A percentile compares a stretch with the other conserved stretches of the same genome.
Conservation (phyloP, 192 early-diverging fungal species). For the Umbelopsis vinacea region DNA sequence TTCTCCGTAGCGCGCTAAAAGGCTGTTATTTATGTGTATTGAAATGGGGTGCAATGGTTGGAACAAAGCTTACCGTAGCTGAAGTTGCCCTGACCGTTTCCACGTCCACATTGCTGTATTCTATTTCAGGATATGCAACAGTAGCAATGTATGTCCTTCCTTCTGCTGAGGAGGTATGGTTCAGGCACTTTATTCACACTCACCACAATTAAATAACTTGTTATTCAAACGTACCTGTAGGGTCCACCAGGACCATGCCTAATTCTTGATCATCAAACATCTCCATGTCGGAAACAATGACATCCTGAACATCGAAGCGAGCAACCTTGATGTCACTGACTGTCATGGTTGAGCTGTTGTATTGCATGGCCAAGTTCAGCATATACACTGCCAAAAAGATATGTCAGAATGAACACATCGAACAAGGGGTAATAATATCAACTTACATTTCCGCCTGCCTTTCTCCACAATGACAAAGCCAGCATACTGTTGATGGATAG, state of each 20-base stretch:
- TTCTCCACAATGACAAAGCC: conserved; percentile 13
- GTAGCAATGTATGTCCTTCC: conserved; percentile 1
- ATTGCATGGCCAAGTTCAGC: conserved; percentile 8
- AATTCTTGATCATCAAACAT: conserved; percentile 16
- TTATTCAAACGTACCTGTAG: neutral
- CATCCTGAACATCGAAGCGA: conserved; percentile 13
- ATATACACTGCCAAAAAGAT: neutral
- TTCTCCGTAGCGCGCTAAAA: conserved; percentile 9
- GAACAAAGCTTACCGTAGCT: neutral
- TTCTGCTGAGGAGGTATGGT: neutral
- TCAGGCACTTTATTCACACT: neutral
- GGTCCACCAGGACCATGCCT: conserved; percentile 11
- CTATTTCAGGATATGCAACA: conserved; percentile 2
- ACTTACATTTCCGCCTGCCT: conserved; percentile 6
- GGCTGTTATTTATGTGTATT: neutral
- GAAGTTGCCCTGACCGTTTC: conserved; percentile 17
- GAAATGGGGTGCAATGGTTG: no score
- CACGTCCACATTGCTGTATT: conserved; percentile 8
- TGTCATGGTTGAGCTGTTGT: neutral
- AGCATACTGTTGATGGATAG: neutral
- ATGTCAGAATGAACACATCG: neutral
- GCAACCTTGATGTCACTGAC: neutral
- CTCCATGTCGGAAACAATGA: conserved; percentile 25
- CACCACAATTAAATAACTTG: neutral
- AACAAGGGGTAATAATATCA: neutral